A percentile compares a stretch with the other conserved stretches of the same genome.
These are phyloP conservation scores for Elasticomyces elasticus DNA, from an alignment of 495 filamentous ascomycete species.

Conservation along the genomic window DNA sequence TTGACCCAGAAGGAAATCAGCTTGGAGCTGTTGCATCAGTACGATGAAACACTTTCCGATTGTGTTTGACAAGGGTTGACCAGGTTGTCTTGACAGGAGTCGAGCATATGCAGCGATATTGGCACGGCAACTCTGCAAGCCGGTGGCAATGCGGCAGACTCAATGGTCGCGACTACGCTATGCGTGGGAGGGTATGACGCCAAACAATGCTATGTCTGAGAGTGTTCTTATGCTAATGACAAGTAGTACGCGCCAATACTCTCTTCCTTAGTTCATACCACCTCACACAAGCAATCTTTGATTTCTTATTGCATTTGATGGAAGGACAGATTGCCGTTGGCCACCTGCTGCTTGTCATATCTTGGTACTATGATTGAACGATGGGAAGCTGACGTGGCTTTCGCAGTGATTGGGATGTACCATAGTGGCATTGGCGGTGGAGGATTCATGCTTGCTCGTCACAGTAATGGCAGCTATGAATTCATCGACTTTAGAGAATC, in stretches of 20 bases:
- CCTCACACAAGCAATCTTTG: no score
- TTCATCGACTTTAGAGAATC: conserved; percentile 80
- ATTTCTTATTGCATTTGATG: no score
- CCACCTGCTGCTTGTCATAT: background rate
- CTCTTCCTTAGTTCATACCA: background rate
- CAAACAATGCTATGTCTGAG: no score
- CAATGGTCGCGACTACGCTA: conserved; percentile 32
- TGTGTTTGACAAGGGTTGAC: conserved; percentile 2
- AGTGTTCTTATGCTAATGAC: no score
- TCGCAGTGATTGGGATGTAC: background rate
- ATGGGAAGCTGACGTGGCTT: no score
- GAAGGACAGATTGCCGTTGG: no score
- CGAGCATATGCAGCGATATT: conserved; percentile 61
- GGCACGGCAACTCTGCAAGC: conserved; percentile 57
- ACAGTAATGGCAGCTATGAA: conserved; percentile 52
- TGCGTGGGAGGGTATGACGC: conserved; percentile 44
- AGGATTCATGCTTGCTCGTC: conserved; percentile 72
- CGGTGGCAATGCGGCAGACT: conserved; percentile 31
- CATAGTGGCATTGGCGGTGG: conserved; percentile 71
- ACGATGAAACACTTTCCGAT: no score
- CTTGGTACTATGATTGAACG: no score
- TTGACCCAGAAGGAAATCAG: conserved; percentile 6
- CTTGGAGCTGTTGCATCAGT: conserved; percentile 70
- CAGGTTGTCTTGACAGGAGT: conserved; percentile 77
- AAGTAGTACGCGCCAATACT: no score